Percentiles rank a stretch among this genome's conserved stretches.
phyloP scores from a whole-genome alignment of 2,329 filamentous ascomycete genomes.

The Xylogone sp. region DNA sequence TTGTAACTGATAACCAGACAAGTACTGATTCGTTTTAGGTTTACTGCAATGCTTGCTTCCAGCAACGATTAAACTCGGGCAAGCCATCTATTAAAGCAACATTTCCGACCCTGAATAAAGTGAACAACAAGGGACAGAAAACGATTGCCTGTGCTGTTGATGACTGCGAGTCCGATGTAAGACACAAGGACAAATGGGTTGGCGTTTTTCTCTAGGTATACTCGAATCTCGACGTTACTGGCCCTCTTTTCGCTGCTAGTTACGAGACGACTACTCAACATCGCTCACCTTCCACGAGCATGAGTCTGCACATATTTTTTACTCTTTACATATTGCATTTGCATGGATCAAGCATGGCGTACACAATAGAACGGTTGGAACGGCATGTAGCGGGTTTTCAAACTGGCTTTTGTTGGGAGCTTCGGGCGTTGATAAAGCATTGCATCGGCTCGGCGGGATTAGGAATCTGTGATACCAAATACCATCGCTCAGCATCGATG shows the following conservation, averaged over 20 bases:
- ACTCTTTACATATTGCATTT: slow-evolving; percentile 9
- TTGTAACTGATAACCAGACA: slow-evolving; percentile 2
- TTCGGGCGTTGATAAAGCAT: not conserved
- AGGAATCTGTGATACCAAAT: not conserved
- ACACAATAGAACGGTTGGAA: slow-evolving; percentile 4
- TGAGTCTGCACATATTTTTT: not conserved
- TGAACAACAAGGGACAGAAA: slow-evolving; percentile 30
- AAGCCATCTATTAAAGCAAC: slow-evolving; percentile 24
- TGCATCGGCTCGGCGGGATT: not conserved
- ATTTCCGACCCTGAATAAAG: slow-evolving; percentile 27
- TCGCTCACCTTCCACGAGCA: not conserved
- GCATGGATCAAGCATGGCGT: slow-evolving; percentile 16
- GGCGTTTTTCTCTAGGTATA: slow-evolving; percentile 45
- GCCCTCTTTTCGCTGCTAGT: not conserved
- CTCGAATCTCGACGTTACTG: not conserved
- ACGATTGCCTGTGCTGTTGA: slow-evolving; percentile 49
- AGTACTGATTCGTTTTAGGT: slow-evolving; percentile 41
- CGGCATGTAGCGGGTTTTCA: not conserved
- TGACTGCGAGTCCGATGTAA: slow-evolving; percentile 50
- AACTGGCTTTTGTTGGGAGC: not conserved
- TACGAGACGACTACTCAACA: not conserved
- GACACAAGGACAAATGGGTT: slow-evolving; percentile 54
- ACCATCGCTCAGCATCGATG: not conserved
- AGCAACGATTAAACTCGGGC: slow-evolving; percentile 43
- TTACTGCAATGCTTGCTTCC: slow-evolving; percentile 59